A percentile compares a stretch with the other conserved stretches of the same genome.
phyloP scores from a whole-genome alignment of 2,329 filamentous ascomycete genomes.

The Aspergillus udagawae region DNA sequence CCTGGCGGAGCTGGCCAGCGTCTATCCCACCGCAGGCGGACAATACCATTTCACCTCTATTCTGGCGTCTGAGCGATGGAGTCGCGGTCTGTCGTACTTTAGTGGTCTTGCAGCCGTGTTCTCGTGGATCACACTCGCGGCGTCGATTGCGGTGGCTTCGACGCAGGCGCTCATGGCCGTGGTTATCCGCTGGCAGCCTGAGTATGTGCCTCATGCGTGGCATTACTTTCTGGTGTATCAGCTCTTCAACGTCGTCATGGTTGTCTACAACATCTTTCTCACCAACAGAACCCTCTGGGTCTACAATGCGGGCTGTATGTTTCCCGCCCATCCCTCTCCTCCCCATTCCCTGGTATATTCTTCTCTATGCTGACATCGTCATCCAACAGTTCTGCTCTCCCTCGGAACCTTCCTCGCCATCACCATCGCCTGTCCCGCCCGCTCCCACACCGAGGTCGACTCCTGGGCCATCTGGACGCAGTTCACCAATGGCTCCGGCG shows the following conservation, averaged over 20 bases:
- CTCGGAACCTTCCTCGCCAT: constrained; percentile 17
- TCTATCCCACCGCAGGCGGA: constrained; percentile 27
- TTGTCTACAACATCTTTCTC: constrained; percentile 17
- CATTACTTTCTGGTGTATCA: constrained; percentile 22
- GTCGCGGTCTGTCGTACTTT: constrained; percentile 18
- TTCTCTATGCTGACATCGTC: neutral
- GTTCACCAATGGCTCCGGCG: constrained; percentile 18
- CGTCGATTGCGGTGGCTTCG: constrained; percentile 15
- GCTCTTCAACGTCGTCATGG: constrained; percentile 12
- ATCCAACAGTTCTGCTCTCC: constrained; percentile 15
- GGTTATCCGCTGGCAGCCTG: constrained; percentile 18
- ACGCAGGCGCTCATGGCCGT: constrained; percentile 20
- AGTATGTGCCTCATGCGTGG: constrained; percentile 16
- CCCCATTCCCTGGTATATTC: no score
- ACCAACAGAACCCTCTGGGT: constrained; percentile 21
- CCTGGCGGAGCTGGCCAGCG: constrained; percentile 25
- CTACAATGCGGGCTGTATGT: constrained; percentile 19
- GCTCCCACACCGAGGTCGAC: constrained; percentile 11
- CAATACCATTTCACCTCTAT: constrained; percentile 29
- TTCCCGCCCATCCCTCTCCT: neutral
- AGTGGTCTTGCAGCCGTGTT: constrained; percentile 20
- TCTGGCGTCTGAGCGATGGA: constrained; percentile 21
- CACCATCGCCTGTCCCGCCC: constrained; percentile 18
- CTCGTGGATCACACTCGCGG: constrained; percentile 18
- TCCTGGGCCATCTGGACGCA: constrained; percentile 14